These are phyloP conservation scores for Leccinellum albellum DNA, from an alignment of 768 basidiomycete genomes.

Conservation along the genomic window DNA sequence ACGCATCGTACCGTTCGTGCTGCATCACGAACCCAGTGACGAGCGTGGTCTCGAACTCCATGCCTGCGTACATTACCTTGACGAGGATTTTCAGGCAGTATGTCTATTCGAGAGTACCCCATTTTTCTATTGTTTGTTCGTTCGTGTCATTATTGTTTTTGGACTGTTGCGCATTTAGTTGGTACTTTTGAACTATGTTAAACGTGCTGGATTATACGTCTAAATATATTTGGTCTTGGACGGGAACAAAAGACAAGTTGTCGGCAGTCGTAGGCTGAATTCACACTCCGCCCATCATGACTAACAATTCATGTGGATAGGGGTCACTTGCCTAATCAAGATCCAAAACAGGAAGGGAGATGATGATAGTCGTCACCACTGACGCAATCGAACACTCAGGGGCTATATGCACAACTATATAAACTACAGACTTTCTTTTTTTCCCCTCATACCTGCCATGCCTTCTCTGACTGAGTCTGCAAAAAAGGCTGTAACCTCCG, in stretches of 20 bases:
- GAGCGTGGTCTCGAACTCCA: slow-evolving; percentile 57
- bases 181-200: slow-evolving; percentile 2
- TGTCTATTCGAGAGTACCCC: slow-evolving; percentile 11
- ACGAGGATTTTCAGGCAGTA: slow-evolving; percentile 25
- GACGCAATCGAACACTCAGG: slow-evolving; percentile 19
- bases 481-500: slow-evolving; percentile 8
- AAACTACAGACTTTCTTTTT: not conserved
- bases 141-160: not conserved
- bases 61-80: slow-evolving; percentile 22
- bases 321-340: not conserved
- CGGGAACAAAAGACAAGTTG: not conserved
- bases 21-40: slow-evolving; percentile 54
- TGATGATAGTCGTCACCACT: slow-evolving; percentile 15
- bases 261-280: not conserved
- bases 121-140: not conserved
- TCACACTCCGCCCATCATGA: too few relatives aligned
- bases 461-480: slow-evolving; percentile 14
- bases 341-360: not conserved
- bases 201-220: slow-evolving; percentile 9
- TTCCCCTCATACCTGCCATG: slow-evolving; percentile 1
- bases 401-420: slow-evolving; percentile 1
- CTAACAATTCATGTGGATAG: not conserved
- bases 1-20: slow-evolving; percentile 63
- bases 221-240: slow-evolving; percentile 8
- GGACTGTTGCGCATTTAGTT: slow-evolving; percentile 14